A percentile compares a stretch with the other conserved stretches of the same genome.
phyloP scores from a whole-genome alignment of 108 stramenopile genomes.

The Pseudonitzschia pungens region DNA sequence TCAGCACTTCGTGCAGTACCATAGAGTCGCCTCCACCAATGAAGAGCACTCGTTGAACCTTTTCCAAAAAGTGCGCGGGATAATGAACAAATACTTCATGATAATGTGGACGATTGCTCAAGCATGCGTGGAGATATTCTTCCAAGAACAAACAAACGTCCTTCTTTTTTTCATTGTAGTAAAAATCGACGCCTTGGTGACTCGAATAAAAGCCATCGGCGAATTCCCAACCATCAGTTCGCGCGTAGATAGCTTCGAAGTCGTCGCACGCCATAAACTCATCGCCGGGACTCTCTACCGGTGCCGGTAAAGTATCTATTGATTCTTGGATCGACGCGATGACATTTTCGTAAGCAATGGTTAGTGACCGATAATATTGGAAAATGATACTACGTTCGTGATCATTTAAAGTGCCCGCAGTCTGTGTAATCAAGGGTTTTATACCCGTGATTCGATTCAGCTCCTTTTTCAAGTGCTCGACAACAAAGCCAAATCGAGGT shows the following conservation, averaged over 20 bases:
- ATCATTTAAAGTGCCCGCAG: neutral
- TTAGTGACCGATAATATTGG: conserved; percentile 24
- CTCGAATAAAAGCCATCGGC: neutral
- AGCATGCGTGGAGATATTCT: conserved; percentile 66
- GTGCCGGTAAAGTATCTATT: neutral
- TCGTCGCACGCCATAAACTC: conserved; percentile 10
- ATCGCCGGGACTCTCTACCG: neutral
- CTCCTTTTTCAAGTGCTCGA: conserved; percentile 3
- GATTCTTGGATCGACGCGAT: conserved; percentile 9
- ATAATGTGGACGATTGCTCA: conserved; percentile 70
- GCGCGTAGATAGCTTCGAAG: neutral
- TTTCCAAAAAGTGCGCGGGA: conserved; percentile 41
- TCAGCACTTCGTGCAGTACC: conserved; percentile 47
- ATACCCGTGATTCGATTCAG: conserved; percentile 2
- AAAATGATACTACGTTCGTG: conserved; percentile 20
- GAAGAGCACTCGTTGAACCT: conserved; percentile 33
- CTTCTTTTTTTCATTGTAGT: conserved; percentile 8
- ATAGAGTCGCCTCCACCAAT: conserved; percentile 53
- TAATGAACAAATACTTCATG: conserved; percentile 52
- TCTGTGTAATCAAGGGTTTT: neutral
- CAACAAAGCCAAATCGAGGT: neutral
- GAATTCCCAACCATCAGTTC: neutral
- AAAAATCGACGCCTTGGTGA: conserved; percentile 32
- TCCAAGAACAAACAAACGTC: conserved; percentile 67
- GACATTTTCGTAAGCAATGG: conserved; percentile 13